Percentiles rank a stretch among this genome's conserved stretches.
Evolutionary conservation across 352 stramenopile species (phyloP).

Genomic region (Thalassiosira hispida): DNA sequence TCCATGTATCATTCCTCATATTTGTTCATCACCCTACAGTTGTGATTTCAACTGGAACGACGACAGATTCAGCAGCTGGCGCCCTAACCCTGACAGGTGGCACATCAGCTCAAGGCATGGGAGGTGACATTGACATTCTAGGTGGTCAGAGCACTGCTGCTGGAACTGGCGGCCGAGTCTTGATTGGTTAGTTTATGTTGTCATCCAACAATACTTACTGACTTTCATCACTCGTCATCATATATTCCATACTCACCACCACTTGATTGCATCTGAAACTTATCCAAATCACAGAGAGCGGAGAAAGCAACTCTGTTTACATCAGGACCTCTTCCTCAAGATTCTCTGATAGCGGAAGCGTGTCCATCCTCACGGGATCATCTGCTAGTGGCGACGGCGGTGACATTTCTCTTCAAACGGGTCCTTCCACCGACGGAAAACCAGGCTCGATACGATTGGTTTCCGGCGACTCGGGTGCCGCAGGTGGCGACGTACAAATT

Average conservation of each 20-base stretch:
- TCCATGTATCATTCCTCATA: not conserved
- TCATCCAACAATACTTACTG: not conserved
- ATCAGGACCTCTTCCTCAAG: conserved; percentile 39
- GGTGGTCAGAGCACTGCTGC: conserved; percentile 29
- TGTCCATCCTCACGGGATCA: conserved; percentile 32
- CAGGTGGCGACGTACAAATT: conserved; percentile 21
- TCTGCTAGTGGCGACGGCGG: conserved; percentile 19
- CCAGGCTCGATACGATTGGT: conserved; percentile 15
- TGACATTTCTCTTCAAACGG: conserved; percentile 25
- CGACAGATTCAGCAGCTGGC: conserved; percentile 30
- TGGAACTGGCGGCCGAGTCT: conserved; percentile 29
- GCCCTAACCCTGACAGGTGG: conserved; percentile 29
- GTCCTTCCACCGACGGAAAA: conserved; percentile 15
- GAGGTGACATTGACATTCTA: conserved; percentile 36
- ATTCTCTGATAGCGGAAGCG: conserved; percentile 15
- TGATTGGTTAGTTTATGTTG: conserved; percentile 24
- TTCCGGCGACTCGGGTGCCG: conserved; percentile 11
- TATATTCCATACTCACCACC: not conserved
- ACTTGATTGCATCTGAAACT: not conserved
- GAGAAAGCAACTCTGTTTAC: conserved; percentile 26
- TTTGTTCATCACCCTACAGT: conserved; percentile 17
- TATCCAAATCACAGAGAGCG: conserved; percentile 31
- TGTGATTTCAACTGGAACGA: conserved; percentile 31
- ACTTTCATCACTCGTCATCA: not conserved
- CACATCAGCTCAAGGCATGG: conserved; percentile 12